Conservation (phyloP, 2,329 filamentous ascomycete genomes). For the Penicillium hesseltinei region DNA sequence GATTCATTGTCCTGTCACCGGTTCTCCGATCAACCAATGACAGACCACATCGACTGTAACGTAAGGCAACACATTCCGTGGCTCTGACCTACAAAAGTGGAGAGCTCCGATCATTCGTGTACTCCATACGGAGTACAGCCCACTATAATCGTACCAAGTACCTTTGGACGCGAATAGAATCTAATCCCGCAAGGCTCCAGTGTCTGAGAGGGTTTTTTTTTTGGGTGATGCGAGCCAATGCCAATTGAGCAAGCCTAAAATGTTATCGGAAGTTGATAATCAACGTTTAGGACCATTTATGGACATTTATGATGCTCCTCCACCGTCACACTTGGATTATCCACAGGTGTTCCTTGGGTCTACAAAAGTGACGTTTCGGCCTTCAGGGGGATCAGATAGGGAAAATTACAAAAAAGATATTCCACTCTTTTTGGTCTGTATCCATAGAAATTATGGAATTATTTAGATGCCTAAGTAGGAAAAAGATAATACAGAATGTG, state of each 20-base stretch:
- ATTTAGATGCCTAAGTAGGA: not conserved
- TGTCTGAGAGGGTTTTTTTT: not conserved
- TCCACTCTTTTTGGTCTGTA: not conserved
- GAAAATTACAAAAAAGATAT: not conserved
- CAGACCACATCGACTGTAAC: constrained; percentile 14
- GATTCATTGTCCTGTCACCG: not conserved
- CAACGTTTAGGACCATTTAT: not conserved
- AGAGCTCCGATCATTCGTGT: constrained; percentile 27
- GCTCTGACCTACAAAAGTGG: constrained; percentile 19
- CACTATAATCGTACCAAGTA: not conserved
- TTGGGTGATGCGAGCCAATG: not conserved
- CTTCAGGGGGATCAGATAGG: constrained; percentile 7
- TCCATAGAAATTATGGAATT: not conserved
- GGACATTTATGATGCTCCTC: constrained; percentile 4
- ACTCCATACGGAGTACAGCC: constrained; percentile 3
- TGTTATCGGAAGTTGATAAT: not conserved
- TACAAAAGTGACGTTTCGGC: constrained; percentile 4
- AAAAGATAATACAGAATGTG: not conserved
- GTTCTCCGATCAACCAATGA: constrained; percentile 22
- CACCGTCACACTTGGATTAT: constrained; percentile 6
- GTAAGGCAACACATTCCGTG: constrained; percentile 30
- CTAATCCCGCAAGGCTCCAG: constrained; percentile 2
- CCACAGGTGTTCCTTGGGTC: constrained; percentile 10
- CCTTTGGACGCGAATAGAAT: not conserved
- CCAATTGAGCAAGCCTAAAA: not conserved